phyloP scores from a whole-genome alignment of 768 basidiomycete species.

The Neoboletus brunneissimus region DNA sequence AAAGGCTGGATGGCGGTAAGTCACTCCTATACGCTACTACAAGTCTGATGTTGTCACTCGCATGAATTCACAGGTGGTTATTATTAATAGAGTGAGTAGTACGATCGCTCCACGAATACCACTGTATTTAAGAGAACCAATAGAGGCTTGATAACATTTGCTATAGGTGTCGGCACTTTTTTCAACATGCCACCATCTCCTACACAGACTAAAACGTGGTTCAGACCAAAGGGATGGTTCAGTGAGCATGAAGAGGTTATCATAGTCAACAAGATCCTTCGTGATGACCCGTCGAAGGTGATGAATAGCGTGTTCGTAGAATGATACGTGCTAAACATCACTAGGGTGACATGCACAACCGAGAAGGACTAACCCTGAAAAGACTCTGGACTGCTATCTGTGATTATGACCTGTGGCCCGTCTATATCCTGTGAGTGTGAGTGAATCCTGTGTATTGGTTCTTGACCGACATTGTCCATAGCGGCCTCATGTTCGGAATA shows the following conservation, averaged over 20 bases:
- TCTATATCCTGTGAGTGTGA: constrained; percentile 47
- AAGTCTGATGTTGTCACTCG: neutral
- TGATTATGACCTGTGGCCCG: constrained; percentile 66
- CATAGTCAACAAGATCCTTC: constrained; percentile 55
- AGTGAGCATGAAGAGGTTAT: constrained; percentile 60
- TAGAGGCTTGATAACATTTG: constrained; percentile 41
- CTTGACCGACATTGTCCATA: constrained; percentile 13
- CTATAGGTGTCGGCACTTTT: constrained; percentile 51
- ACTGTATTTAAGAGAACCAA: neutral
- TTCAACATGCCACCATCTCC: constrained; percentile 61
- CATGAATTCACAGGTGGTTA: constrained; percentile 33
- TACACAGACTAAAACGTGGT: constrained; percentile 57
- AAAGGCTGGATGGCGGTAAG: constrained; percentile 17
- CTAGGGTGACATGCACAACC: constrained; percentile 61
- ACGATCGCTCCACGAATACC: neutral
- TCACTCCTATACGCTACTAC: constrained; percentile 24
- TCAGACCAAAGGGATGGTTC: constrained; percentile 62
- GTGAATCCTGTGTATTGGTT: neutral
- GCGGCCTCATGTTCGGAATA: constrained; percentile 53
- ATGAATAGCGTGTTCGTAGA: neutral
- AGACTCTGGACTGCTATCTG: constrained; percentile 52
- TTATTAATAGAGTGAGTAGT: constrained; percentile 32
- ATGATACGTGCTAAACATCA: neutral
- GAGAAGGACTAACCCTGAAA: constrained; percentile 51
- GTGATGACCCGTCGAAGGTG: constrained; percentile 62